Evolutionary conservation across 2,329 filamentous ascomycete genomes (phyloP).

Genomic region (Sphaerulina vaccinii): DNA sequence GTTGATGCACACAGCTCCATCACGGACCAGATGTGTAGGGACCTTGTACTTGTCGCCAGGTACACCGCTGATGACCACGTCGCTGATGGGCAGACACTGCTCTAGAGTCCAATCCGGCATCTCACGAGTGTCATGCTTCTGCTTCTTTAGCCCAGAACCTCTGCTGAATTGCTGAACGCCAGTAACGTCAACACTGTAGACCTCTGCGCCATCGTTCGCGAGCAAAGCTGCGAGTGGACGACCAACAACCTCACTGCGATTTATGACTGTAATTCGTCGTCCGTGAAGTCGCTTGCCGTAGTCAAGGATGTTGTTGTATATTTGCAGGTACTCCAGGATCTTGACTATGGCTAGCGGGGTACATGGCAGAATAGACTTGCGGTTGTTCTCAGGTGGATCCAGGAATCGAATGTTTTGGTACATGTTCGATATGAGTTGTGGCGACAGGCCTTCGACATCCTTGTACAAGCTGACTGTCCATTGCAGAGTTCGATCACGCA

Average conservation of each 20-base stretch:
- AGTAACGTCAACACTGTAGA: constrained; percentile 91
- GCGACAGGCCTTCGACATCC: constrained; percentile 92
- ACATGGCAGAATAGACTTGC: constrained; percentile 92
- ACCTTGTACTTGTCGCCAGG: constrained; percentile 88
- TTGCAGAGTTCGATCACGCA: constrained; percentile 92
- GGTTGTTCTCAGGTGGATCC: constrained; percentile 70
- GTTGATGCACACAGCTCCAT: constrained; percentile 97
- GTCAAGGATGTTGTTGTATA: constrained; percentile 92
- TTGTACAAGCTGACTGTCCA: constrained; percentile 87
- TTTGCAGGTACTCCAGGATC: constrained; percentile 90
- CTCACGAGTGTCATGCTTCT: constrained; percentile 81
- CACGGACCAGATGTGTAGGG: constrained; percentile 74
- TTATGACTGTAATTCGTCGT: constrained; percentile 93
- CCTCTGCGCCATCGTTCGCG: constrained; percentile 91
- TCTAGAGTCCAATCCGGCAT: constrained; percentile 76
- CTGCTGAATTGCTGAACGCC: constrained; percentile 90
- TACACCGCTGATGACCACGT: constrained; percentile 93
- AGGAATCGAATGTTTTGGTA: constrained; percentile 97
- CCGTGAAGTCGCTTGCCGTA: constrained; percentile 92
- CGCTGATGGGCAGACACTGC: constrained; percentile 80
- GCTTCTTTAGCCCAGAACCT: constrained; percentile 80
- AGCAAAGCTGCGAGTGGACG: constrained; percentile 87
- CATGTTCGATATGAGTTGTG: constrained; percentile 98
- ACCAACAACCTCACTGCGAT: constrained; percentile 93
- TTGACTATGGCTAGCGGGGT: constrained; percentile 95